phyloP scores from a whole-genome alignment of 768 basidiomycete genomes.

The Tricholoma saponaceum region DNA sequence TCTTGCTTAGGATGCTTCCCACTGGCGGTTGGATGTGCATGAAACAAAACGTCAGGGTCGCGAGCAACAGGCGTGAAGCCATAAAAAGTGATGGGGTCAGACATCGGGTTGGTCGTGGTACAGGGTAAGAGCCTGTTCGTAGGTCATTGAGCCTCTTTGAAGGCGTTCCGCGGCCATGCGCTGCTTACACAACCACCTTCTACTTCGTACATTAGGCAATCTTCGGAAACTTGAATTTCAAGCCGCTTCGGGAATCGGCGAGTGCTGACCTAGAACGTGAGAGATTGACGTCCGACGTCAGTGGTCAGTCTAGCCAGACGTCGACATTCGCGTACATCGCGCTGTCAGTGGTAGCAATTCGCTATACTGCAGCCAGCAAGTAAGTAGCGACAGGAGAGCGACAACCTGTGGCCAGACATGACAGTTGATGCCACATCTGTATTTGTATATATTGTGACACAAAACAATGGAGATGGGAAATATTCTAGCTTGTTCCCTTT shows the following conservation, averaged over 20 bases:
- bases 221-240: no score
- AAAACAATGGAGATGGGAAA: constrained; percentile 13
- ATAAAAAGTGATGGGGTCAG: constrained; percentile 30
- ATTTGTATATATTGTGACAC: constrained; percentile 29
- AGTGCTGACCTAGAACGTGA: no score
- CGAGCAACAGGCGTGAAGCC: constrained; percentile 47
- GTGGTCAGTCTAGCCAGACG: no score
- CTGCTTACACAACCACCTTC: neutral
- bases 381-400: neutral
- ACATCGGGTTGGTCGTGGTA: constrained; percentile 8
- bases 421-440: constrained; percentile 18
- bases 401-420: no score
- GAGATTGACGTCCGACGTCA: no score
- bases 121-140: neutral
- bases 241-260: no score
- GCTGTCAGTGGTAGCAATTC: no score
- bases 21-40: constrained; percentile 38
- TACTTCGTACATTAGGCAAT: no score
- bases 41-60: constrained; percentile 46
- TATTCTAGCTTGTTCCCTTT: constrained; percentile 14
- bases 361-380: no score
- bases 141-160: neutral
- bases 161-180: neutral
- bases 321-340: no score
- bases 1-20: constrained; percentile 40